Evolutionary conservation across 2,329 filamentous ascomycete species (phyloP).

Genomic region (Penicillium sp.): DNA sequence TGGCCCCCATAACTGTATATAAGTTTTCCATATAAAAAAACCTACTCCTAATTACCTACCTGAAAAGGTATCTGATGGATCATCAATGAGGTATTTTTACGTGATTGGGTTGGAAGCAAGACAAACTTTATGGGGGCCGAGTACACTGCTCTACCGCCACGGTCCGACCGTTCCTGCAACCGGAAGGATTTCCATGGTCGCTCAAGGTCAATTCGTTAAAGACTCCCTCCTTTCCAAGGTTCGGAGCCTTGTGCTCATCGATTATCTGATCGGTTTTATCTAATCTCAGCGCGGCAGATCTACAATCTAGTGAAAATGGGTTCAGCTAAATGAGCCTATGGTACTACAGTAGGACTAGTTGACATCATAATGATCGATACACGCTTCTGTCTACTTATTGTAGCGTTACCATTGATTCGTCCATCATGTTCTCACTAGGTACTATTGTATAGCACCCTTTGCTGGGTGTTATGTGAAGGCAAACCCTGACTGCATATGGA

Average conservation of each 20-base stretch:
- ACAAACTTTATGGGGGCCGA: conserved; percentile 4
- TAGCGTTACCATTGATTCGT: no score
- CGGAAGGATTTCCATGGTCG: neutral
- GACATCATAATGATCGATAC: no score
- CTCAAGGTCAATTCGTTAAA: neutral
- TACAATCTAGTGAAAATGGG: neutral
- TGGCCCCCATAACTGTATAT: no score
- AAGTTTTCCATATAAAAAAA: no score
- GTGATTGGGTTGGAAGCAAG: conserved; percentile 4
- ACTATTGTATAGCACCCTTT: no score
- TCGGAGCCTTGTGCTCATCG: neutral
- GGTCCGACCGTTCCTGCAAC: conserved; percentile 2
- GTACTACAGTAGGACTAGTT: no score
- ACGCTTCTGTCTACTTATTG: no score
- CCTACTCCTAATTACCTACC: no score
- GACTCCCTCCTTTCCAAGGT: neutral
- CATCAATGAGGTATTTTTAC: neutral
- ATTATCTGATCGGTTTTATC: neutral
- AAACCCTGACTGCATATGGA: no score
- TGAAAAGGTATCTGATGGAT: conserved; percentile 6
- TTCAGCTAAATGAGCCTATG: no score
- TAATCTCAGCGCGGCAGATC: neutral
- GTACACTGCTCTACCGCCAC: neutral
- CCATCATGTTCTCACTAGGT: no score
- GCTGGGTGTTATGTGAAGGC: no score